phyloP scores from a whole-genome alignment of 148 eudicot genomes.

The Rhododendron williamsianum region DNA sequence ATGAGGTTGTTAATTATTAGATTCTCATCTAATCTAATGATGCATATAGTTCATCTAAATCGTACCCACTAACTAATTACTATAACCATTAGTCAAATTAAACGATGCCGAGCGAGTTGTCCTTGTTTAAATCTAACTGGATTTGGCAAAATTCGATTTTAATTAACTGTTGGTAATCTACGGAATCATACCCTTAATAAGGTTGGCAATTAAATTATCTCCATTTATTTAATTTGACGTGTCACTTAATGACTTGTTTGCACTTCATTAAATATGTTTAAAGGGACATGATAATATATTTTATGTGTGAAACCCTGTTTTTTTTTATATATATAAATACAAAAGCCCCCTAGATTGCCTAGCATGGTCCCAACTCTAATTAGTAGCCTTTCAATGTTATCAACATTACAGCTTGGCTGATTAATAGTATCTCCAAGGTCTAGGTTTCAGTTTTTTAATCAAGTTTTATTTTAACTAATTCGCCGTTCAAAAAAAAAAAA shows the following conservation, averaged over 20 bases:
- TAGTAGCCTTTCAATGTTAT: background rate
- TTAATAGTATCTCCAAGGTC: background rate
- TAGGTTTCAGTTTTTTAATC: background rate
- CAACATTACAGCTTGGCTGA: background rate
- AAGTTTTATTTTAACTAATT: no score
- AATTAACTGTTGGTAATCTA: background rate
- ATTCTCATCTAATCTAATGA: background rate
- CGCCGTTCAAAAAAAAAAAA: no score
- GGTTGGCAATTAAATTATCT: background rate
- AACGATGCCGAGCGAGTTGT: background rate
- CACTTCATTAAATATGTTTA: background rate
- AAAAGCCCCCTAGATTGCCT: slow-evolving; percentile 1
- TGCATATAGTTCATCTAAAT: background rate
- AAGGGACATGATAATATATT: background rate
- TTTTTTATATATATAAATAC: no score
- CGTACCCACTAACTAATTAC: background rate
- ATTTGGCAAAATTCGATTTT: background rate
- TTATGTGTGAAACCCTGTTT: background rate
- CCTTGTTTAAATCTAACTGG: background rate
- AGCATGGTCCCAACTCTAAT: background rate
- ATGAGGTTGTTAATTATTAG: background rate
- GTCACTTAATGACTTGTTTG: background rate
- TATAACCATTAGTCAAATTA: background rate
- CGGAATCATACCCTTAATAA: background rate
- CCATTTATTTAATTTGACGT: background rate